Base-by-base conservation (phyloP, 225 moss, liverwort and hornwort species). In the Physcomitrellopsis africana region DNA sequence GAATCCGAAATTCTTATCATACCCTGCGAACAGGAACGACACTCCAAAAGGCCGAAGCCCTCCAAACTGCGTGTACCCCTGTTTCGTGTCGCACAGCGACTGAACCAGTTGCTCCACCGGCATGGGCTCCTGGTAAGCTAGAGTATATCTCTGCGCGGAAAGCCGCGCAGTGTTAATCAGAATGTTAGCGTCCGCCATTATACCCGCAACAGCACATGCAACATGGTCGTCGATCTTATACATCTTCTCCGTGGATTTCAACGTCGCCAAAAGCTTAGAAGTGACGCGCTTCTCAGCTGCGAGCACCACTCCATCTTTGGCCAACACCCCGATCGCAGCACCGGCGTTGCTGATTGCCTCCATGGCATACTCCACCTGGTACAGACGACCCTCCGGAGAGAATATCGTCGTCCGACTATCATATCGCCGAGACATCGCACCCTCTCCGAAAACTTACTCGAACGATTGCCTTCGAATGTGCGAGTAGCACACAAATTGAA, bases 181-280 rank as follows among this genome's bases (percentile, higher is more conserved):
- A 85, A 90, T 76, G 80, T 92, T 45, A 73, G 75, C 92, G 69
- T 92, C 92, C 45, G 92, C 92, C 92, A 92, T 92, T 77, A 92
- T 92, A 27, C 92, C 92, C 8, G 90, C 92, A 58, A 92, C 92
- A 37, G 90, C 90, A 51, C 90, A 90, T 27, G 92, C 92, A 12
- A 92, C 88, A 76, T 92, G 92, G 73, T 92, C 92, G 58, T 92
- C 92, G 81, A 92, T 92, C 86, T 92, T 92, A 68, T 92, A 92
- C 92, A 92, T 92, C 81, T 92, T 92, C 83, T 92, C 92, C 5
- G 92, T 92, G 11, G 92, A 92, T 76, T 90, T 92, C 13, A 90
- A 70, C 20, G 92, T 88, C 63, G 92, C 90, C 63, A 92, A 59
- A 22, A 92, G 88, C 88, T 92, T 92, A 13, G 92, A 90, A 37